Conservation (phyloP, 2,329 filamentous ascomycete genomes). For the Trichoderma atrobrunneum region DNA sequence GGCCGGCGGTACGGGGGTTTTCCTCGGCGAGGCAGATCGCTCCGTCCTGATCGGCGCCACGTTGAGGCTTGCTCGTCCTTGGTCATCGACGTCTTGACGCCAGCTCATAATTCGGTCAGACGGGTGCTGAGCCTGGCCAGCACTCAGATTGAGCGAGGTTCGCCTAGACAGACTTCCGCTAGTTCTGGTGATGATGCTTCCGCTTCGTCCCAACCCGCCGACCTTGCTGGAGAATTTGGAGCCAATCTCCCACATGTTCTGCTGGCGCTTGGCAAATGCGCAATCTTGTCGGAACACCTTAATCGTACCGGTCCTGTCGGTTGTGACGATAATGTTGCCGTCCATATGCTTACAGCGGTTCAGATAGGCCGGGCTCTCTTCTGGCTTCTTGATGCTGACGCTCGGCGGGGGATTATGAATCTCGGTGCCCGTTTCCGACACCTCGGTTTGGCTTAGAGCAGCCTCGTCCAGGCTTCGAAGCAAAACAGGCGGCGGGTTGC, state of each 20-base stretch:
- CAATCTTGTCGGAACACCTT: conserved; percentile 97
- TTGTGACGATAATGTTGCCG: conserved; percentile 89
- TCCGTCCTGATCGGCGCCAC: conserved; percentile 46
- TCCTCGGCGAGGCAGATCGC: conserved; percentile 55
- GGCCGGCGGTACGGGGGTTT: conserved; percentile 38
- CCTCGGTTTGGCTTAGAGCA: conserved; percentile 41
- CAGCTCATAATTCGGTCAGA: conserved; percentile 83
- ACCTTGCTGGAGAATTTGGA: conserved; percentile 73
- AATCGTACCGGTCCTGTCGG: conserved; percentile 82
- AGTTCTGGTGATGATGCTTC: conserved; percentile 54
- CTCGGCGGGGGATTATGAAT: conserved; percentile 26
- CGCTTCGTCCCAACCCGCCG: conserved; percentile 56
- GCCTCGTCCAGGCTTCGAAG: conserved; percentile 71
- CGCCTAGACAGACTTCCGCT: conserved; percentile 53
- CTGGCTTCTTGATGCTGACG: conserved; percentile 44
- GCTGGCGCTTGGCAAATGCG: conserved; percentile 72
- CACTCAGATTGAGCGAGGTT: conserved; percentile 49
- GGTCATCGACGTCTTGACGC: conserved; percentile 64
- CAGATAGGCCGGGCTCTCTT: conserved; percentile 74
- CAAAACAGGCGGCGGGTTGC: conserved; percentile 88
- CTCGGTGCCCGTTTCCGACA: conserved; percentile 37
- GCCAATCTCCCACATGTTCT: conserved; percentile 73
- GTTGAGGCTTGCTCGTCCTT: conserved; percentile 38
- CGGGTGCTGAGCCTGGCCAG: conserved; percentile 32
- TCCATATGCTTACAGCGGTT: conserved; percentile 71